Evolutionary conservation across 2,329 filamentous ascomycete genomes (phyloP), one percentile per base, ranked within the genome.

Genomic region (Curvularia sp.): DNA sequence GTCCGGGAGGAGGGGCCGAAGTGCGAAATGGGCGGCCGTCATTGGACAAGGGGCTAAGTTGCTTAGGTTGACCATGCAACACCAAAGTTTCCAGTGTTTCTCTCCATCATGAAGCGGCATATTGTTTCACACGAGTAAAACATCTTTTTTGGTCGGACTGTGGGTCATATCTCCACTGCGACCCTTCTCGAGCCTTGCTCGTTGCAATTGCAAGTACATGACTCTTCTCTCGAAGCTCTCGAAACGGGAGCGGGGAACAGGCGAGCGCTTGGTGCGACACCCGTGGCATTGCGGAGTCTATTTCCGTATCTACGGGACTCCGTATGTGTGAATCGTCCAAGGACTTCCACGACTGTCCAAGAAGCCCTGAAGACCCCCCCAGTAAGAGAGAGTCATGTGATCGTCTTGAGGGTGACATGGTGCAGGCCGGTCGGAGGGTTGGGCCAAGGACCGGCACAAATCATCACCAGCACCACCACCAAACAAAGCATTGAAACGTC

Each of bases 1-100:
- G 27, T 48, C 58, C 67, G 66, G 65, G 62, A 53, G 57, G 63
- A 70, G 73, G 72, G 72, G 73, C 73, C 74, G 72, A 71, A 50
- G 56, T 47, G 43, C 47, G 30, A 38, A 45, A 63, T 49, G 57
- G 50, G 25, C 57, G 8, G 51, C 28, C 23, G 45, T 64, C 53
- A 70, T 70, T 66, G 67, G 65, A 25, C 58, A 51, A 46, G 4
- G 12, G 15, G 18, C 34, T 3, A n/a, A 13, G 34, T 8, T 60
- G 30, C 45, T 21, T 51, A 53, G 54, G 30, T 38, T 34, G 34
- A 36, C 25, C 55, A 59, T 41, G 53, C 59, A 65, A 61, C 66
- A 65, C 60, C 64, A 65, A 49, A 36, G 36, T 49, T 49, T 43
- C 34, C 30, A 54, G 58, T 55, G 32, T 21, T 55, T 60, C 19